Base-by-base conservation (phyloP, 2,329 filamentous ascomycete genomes). In the Ascomycota sp. region DNA sequence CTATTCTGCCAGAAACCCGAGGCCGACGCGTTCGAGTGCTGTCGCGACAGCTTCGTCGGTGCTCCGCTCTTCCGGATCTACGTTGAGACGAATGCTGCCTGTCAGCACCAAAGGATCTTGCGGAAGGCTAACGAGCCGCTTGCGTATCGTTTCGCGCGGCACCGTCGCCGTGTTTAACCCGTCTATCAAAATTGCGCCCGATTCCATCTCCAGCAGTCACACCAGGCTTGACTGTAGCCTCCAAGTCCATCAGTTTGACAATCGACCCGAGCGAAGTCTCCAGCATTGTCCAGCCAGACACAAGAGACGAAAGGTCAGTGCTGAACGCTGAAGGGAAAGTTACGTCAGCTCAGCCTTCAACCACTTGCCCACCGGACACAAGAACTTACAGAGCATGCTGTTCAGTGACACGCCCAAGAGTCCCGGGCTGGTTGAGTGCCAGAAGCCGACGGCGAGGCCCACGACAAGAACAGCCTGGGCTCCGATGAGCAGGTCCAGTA, bases 401-500 rank as follows among this genome's bases (percentile, higher is more conserved):
- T 33, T 32, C 26, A 37, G 28, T 8, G 35, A 32, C 17, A 37
- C 33, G 22, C 30, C 35, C 8, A 37, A 23, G n/a, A 29, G 27
- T 6, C 30, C 33, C 4, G 33, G 30, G 25, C 21, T 30, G 11
- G 28, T 35, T 15, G 24, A 30, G 11, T 20, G 25, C 9, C 27
- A 28, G 15, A 35, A 27, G 6, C 25, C 32, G 2, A 61, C 50
- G 1, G 57, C 53, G 2, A 63, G 42, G 9, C 51, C 44, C n/a
- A 65, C 53, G 5, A 64, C 37, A 8, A 61, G 37, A 3, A 56
- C 47, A 1, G 59, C 58, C 15, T 63, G 47, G 3, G 41, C 53
- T 1, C 57, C 52, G 2, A 60, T 53, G 4, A 61, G 44, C 7
- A 63, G 38, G 33, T 63, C 57, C 4, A 67, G 39, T 1, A 62